These are phyloP conservation scores for Urochloa ruziziensis DNA, from an alignment of 176 grass and related monocot genomes.

Conservation along the genomic window DNA sequence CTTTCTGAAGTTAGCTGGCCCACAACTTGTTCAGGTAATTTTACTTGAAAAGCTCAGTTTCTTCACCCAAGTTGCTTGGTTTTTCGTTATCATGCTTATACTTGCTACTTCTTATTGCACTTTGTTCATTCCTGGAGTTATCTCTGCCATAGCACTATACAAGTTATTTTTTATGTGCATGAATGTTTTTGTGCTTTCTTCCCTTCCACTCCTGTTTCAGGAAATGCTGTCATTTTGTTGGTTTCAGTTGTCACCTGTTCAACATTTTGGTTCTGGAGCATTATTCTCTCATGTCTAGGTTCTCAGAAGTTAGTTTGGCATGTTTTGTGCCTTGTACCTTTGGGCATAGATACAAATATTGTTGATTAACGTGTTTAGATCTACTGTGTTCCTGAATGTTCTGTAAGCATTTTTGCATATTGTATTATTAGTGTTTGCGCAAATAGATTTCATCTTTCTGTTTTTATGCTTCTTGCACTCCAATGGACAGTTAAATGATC, in stretches of 20 bases:
- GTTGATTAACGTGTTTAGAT: not conserved
- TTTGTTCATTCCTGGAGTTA: not conserved
- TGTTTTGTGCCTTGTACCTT: not conserved
- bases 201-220: not conserved
- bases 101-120: not conserved
- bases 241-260: not conserved
- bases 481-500: not conserved
- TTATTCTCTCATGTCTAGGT: not conserved
- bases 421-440: not conserved
- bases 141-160: not conserved
- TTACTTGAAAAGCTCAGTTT: not conserved
- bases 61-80: not conserved
- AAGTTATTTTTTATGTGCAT: not conserved
- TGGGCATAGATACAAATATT: not conserved
- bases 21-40: slow-evolving; percentile 85
- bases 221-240: not conserved
- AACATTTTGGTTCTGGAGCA: not conserved
- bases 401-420: not conserved
- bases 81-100: not conserved
- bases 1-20: slow-evolving; percentile 89
- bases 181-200: not conserved
- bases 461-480: not conserved
- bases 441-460: not conserved
- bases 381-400: not conserved
- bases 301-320: not conserved